Base-by-base conservation (phyloP, 441 rosid genomes). In the Heliophila coronopifolia region DNA sequence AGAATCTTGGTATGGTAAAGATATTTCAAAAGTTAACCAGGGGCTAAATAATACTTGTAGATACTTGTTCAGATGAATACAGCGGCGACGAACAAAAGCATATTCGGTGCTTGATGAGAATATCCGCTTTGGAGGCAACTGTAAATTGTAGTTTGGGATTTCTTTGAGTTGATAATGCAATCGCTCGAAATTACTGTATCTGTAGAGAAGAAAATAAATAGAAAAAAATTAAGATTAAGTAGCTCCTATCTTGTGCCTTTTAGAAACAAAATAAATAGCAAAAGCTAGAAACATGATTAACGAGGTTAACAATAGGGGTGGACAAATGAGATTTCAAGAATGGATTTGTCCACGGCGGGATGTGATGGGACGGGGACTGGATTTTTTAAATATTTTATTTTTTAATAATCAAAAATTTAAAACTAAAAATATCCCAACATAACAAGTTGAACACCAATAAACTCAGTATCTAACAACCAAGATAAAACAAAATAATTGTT, bases 41-140 rank as follows among this genome's bases (percentile, higher is more conserved):
- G 58, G 44, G 50, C 4, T 34, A 19, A 52, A 54, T 27, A 64
- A 24, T 80, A 93, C 99, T 70, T 84, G 93, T 65, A 93, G 67
- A 72, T 79, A 93, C 65, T 74, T 83, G 73, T 93, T 93, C 65
- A 93, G 94, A 75, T 79, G 93, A 76, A 88, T 86, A 74, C 99
- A 88, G 46, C 99, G 95, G 59, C 91, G 93, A 72, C 80, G 94
- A 71, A 93, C 99, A 80, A 93, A 93, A 50, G 97, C 69, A 43
- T 88, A 95, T 67, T 93, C 99, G 0, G 94, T 93, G 67, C 99
- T 93, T 45, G 99, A 93, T n/a, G 99, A 88, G 75, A 93, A 93
- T 74, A 93, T 88, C 69, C 97, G 82, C 71, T 93, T 93, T 50
- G 99, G 99, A 18, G 99, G 99, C 72, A 93, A 73, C 59, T 93